Base-by-base conservation (phyloP, 192 early-diverging fungal genomes). In the Neocallimastix lanati region DNA sequence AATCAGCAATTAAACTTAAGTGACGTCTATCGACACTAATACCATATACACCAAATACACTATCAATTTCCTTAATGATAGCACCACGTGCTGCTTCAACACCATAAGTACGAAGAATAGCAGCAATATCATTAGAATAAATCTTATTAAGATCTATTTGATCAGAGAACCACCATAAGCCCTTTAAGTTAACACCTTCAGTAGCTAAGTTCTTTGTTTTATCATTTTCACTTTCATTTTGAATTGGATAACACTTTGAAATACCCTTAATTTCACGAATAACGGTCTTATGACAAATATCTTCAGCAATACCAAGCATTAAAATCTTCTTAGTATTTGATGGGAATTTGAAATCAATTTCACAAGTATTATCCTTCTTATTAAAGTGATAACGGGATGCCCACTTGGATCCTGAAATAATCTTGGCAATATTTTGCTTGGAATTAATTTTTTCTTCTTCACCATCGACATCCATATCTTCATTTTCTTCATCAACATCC, bases 61-160 rank as follows among this genome's bases (percentile, higher is more conserved):
- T 86, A 12, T 90, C 90, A 77, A 99, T 90, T 87, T 99, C 97
- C 78, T 92, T 91, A 83, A 98, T 93, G 78, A 99, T 96, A 25
- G 96, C 90, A 35, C 88, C 89, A 15, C 97, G 88, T 0, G 97
- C 97, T 0, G 98, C 98, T 82, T 99, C 98, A 28, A 99, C 96
- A 84, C 98, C 98, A 87, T 98, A 99, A 9, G 94, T 95, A 29
- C 88, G 85, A 36, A 98, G 83, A 13, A 98, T 90, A 16, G 94
- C 95, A n/a, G 92, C 92, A 85, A 99, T 96, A 81, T 98, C 96
- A 88, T 98, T 99, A 78, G 96, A 96, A 82, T 94, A 93, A 37
- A 99, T 91, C 35, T 89, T 83, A 83, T 93, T 89, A 78, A 98
- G 86, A 81, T 99, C 95, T 78, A 98, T 90, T 82, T 93, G n/a